Evolutionary conservation across 345 rosid genomes (phyloP).

Genomic region (Stellera chamaejasme): DNA sequence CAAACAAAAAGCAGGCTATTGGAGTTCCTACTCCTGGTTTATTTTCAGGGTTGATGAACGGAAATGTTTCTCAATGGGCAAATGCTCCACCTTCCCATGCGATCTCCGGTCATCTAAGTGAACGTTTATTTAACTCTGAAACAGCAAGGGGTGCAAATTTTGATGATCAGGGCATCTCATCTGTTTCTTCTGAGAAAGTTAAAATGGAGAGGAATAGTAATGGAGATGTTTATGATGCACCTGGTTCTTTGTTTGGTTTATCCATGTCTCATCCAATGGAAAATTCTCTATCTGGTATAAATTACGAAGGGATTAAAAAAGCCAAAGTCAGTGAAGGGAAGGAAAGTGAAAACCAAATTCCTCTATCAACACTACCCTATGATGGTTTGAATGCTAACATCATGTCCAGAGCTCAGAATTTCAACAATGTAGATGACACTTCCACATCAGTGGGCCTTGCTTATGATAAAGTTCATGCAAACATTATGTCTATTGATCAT

Average conservation of each 20-base stretch:
- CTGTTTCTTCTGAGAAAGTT: conserved; percentile 22
- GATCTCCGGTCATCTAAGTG: conserved; percentile 29
- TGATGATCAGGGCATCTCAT: conserved; percentile 21
- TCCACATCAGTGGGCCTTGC: conserved; percentile 20
- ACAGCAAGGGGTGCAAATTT: conserved; percentile 20
- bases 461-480: conserved; percentile 22
- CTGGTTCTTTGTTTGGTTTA: conserved; percentile 32
- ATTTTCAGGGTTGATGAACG: conserved; percentile 27
- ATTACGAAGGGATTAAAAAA: conserved; percentile 39
- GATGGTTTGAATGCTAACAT: conserved; percentile 20
- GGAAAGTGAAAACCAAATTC: conserved; percentile 30
- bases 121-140: conserved; percentile 29
- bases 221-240: conserved; percentile 22
- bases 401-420: conserved; percentile 18
- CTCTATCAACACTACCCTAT: conserved; percentile 21
- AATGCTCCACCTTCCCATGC: conserved; percentile 30
- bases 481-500: conserved; percentile 25
- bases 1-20: conserved; percentile 39
- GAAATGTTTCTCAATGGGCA: conserved; percentile 34
- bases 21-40: conserved; percentile 29
- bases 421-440: conserved; percentile 20
- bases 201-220: conserved; percentile 24
- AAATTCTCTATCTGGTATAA: conserved; percentile 27
- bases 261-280: conserved; percentile 32
- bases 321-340: conserved; percentile 48